Base-by-base conservation (phyloP, 805 yeast genomes). In the Metschnikowia vanudenii region DNA sequence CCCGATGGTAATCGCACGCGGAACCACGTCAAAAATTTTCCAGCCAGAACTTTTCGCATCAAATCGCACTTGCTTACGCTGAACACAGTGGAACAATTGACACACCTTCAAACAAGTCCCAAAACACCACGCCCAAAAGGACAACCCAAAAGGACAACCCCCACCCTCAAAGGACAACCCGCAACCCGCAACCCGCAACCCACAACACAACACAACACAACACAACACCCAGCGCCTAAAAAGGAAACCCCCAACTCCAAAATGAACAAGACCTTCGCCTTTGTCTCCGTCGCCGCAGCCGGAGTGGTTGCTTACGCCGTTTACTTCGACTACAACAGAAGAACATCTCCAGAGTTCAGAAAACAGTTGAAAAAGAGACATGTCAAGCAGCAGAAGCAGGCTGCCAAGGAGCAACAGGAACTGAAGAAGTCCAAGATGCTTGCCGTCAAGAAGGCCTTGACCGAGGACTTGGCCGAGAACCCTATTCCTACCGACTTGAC, bases 251-350 rank as follows among this genome's bases (percentile, higher is more conserved):
- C 37, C 7, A 20, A 7, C n/a, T 7, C 24, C 8, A 37, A 31
- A 31, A 67, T 67, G 71, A 60, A 59, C 57, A 65, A 58, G 47
- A 54, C 58, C 10, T 47, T 59, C 28, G 62, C 74, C 14, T 46
- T 69, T 50, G 68, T 72, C 26, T 68, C 74, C 28, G 63, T 75
- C 39, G 71, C 77, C 16, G 79, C 84, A 22, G 69, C 82, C 24
- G 82, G 85, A 31, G 63, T 76, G 14, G 65, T 81, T 40, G 89
- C 87, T 14, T 92, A 94, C 70, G 88, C 92, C 46, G 73, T 81
- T 32, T 94, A 88, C 74, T 95, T 95, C 62, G 99, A 94, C 72
- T 87, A 90, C 75, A 78, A 79, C 69, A 88, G 99, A 72, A 87
- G 98, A 72, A 75, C 76, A 68, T 81, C 85, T 47, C 67, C 86